Conservation (phyloP, 2,329 filamentous ascomycete genomes). For the Stachybotrys echinatus region DNA sequence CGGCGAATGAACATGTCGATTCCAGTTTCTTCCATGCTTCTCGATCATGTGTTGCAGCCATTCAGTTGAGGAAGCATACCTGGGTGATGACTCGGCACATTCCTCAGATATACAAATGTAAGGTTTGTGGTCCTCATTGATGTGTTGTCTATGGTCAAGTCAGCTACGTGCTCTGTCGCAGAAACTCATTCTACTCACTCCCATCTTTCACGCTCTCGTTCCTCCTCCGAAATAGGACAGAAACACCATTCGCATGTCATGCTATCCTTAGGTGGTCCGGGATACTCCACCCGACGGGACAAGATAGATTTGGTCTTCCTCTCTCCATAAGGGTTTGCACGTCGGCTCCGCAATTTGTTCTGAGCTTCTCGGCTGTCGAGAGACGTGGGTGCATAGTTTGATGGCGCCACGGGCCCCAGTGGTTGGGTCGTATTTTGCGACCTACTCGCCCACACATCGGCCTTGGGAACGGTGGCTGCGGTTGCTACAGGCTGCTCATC, state of each 20-base stretch:
- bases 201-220: not conserved
- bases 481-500: too few relatives aligned
- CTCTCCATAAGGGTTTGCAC: not conserved
- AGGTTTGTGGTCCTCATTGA: not conserved
- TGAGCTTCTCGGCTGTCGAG: not conserved
- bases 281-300: not conserved
- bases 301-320: not conserved
- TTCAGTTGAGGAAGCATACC: not conserved
- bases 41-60: not conserved
- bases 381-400: not conserved
- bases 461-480: too few relatives aligned
- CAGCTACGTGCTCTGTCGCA: not conserved
- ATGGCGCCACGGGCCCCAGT: not conserved
- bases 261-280: not conserved
- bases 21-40: not conserved
- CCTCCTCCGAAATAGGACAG: not conserved
- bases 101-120: not conserved
- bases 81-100: not conserved
- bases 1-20: not conserved
- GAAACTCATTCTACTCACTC: not conserved
- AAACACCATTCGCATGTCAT: not conserved
- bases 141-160: not conserved
- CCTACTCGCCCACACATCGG: too few relatives aligned
- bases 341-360: not conserved
- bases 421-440: not conserved